These are phyloP conservation scores for Suhomyces wounanorum DNA, from an alignment of 1,139 yeast genomes.

Conservation along the genomic window DNA sequence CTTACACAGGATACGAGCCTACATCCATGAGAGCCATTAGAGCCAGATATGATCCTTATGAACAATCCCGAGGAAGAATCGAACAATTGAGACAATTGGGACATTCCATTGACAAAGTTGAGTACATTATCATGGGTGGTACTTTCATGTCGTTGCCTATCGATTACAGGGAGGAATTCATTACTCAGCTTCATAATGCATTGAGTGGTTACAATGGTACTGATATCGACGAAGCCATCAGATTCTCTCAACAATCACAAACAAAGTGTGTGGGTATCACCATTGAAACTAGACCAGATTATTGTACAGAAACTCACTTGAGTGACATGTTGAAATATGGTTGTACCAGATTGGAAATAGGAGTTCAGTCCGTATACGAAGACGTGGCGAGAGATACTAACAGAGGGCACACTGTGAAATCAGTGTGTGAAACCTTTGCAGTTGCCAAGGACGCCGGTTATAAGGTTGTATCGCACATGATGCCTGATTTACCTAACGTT, in stretches of 20 bases:
- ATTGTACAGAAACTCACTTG: constrained; percentile 93
- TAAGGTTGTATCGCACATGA: constrained; percentile 97
- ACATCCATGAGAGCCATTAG: constrained; percentile 98
- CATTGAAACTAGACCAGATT: constrained; percentile 97
- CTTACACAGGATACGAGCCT: constrained; percentile 98
- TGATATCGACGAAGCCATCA: constrained; percentile 86
- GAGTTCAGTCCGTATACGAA: constrained; percentile 96
- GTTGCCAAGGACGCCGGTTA: constrained; percentile 97
- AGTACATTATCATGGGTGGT: constrained; percentile 98
- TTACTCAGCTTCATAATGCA: constrained; percentile 90
- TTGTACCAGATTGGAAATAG: constrained; percentile 94
- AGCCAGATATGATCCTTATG: constrained; percentile 97
- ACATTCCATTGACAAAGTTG: constrained; percentile 95
- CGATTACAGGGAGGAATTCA: constrained; percentile 86
- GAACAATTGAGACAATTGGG: constrained; percentile 95
- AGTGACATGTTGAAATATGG: constrained; percentile 96
- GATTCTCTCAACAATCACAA: constrained; percentile 87
- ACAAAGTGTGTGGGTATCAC: constrained; percentile 99
- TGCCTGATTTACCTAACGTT: constrained; percentile 98
- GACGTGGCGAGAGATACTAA: constrained; percentile 98
- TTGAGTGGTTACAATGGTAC: constrained; percentile 89
- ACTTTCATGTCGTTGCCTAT: constrained; percentile 94
- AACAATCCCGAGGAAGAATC: constrained; percentile 96
- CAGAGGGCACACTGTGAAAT: constrained; percentile 95
- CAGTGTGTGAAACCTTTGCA: constrained; percentile 95